These are phyloP conservation scores for Boletus subparvulus DNA, from an alignment of 768 basidiomycete species.

Conservation along the genomic window DNA sequence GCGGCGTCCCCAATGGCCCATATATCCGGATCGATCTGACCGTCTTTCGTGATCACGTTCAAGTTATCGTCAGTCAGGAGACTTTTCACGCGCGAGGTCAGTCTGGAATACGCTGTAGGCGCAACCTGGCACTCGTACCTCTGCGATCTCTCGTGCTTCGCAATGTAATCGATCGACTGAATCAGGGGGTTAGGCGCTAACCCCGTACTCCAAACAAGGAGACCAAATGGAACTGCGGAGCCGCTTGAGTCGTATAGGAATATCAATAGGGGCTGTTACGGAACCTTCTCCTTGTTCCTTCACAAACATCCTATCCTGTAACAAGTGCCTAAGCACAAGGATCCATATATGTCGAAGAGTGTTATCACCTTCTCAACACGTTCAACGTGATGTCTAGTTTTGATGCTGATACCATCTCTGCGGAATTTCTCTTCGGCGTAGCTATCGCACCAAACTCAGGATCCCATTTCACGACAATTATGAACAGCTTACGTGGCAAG, in stretches of 20 bases:
- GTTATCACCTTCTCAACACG: slow-evolving; percentile 55
- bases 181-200: slow-evolving; percentile 81
- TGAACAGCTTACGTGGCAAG: slow-evolving; percentile 50
- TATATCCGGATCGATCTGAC: slow-evolving; percentile 59
- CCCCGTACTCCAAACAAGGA: slow-evolving; percentile 88
- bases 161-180: slow-evolving; percentile 52
- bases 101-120: slow-evolving; percentile 33
- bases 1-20: slow-evolving; percentile 84
- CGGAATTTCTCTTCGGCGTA: slow-evolving; percentile 70
- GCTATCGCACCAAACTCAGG: slow-evolving; percentile 32
- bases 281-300: slow-evolving; percentile 71
- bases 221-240: slow-evolving; percentile 67
- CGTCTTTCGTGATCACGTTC: slow-evolving; percentile 57
- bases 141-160: slow-evolving; percentile 60
- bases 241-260: slow-evolving; percentile 5
- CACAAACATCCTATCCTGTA: slow-evolving; percentile 63
- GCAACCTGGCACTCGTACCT: slow-evolving; percentile 35
- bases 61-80: slow-evolving; percentile 56
- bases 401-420: slow-evolving; percentile 71
- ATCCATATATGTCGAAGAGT: slow-evolving; percentile 6
- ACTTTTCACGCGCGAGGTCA: slow-evolving; percentile 26
- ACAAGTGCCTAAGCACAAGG: slow-evolving; percentile 4
- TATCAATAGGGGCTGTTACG: slow-evolving; percentile 2
- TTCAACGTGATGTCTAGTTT: slow-evolving; percentile 73
- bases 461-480: slow-evolving; percentile 1